Conservation (phyloP, 1,284 basidiomycete genomes). For the Ceratobasidium sp. region DNA sequence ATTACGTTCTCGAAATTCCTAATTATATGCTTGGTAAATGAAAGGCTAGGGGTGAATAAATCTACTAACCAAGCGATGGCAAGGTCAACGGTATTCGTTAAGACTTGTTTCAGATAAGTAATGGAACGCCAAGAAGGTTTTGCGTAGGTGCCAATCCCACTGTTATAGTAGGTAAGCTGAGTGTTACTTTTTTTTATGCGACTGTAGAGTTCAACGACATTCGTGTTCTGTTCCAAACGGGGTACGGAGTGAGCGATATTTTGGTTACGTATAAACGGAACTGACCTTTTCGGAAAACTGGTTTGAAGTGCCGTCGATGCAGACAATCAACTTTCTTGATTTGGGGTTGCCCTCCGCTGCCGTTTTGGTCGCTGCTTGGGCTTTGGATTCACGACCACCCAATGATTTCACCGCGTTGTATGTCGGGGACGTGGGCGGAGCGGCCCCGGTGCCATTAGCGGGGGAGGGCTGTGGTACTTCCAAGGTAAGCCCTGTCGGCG, state of each 20-base stretch:
- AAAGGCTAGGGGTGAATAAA: background rate
- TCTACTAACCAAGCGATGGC: conserved; percentile 43
- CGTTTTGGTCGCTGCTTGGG: background rate
- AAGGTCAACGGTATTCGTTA: conserved; percentile 16
- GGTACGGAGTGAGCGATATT: too few species aligned
- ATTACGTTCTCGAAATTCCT: conserved; percentile 43
- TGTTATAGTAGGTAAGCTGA: conserved; percentile 43
- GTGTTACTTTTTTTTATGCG: background rate
- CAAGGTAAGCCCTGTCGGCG: too few species aligned
- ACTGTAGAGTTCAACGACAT: conserved; percentile 19
- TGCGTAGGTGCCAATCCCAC: conserved; percentile 43
- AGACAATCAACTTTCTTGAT: conserved; percentile 10
- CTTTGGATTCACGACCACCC: too few species aligned
- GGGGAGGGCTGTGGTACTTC: too few species aligned
- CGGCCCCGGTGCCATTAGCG: too few species aligned
- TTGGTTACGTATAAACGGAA: background rate
- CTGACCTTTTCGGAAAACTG: conserved; percentile 22
- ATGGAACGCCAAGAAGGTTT: conserved; percentile 20
- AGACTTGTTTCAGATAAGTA: conserved; percentile 3
- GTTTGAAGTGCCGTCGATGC: conserved; percentile 24
- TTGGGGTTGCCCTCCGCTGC: background rate
- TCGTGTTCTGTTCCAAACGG: conserved; percentile 5
- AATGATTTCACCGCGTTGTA: too few species aligned
- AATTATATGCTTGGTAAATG: background rate
- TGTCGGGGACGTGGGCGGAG: too few species aligned